Evolutionary conservation across 2,329 filamentous ascomycete genomes (phyloP), one percentile per base, ranked within the genome.

Genomic region (Botryotinia globosa): DNA sequence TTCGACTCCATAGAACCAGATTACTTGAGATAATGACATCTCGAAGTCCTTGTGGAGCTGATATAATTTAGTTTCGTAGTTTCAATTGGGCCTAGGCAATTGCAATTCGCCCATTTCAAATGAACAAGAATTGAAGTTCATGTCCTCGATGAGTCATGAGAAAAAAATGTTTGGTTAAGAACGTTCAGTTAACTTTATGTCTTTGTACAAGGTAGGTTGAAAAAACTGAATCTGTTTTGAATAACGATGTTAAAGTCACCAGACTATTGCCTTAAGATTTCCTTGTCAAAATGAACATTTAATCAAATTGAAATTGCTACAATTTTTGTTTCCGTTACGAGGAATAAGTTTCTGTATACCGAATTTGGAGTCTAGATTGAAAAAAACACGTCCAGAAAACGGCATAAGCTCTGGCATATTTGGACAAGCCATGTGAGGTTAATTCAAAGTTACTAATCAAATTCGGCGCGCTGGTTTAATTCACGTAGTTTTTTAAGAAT

Each of bases 81-180:
- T n/a, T 51, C 45, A 14, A 25, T n/a, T 51, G 45, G 22, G 12
- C 25, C 22, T 51, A 3, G 45, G 12, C 0, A 51, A n/a, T 14
- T 5, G 0, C 2, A 1, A 5, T 25, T 51, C 4, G 2, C 10
- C 4, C 22, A 0, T n/a, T 4, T 5, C 10, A 12, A 51, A 12
- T 14, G 22, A 10, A 51, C 22, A n/a, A n/a, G 8, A 51, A 25
- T n/a, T 25, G 22, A 51, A 0, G 1, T 14, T 51, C 2, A 1
- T 25, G 12, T 1, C 4, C 10, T 12, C 1, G 6, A 12, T n/a
- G 9, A 51, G 22, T 10, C 0, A 22, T n/a, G 22, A n/a, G 10
- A 14, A 51, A 4, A 14, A 4, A 14, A n/a, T n/a, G n/a, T n/a
- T n/a, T n/a, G n/a, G n/a, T n/a, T n/a, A n/a, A n/a, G 10, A 51